Percentiles rank a stretch among this genome's conserved stretches.
These are phyloP conservation scores for Microbotryum saponariae DNA, from an alignment of 1,284 basidiomycete genomes.

Conservation along the genomic window DNA sequence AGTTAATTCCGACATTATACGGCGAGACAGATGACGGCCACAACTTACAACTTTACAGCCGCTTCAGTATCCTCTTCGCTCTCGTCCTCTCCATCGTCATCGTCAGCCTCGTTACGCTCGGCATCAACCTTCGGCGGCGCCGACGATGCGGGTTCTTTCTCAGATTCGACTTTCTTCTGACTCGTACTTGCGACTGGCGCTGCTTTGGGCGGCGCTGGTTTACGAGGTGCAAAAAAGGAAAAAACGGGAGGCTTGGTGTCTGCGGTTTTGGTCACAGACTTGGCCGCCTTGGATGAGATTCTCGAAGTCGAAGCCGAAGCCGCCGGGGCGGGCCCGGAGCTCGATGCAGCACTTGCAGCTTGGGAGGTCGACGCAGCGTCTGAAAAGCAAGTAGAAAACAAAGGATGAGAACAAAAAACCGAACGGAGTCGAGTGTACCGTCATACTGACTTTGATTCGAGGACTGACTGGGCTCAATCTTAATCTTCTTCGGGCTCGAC, in stretches of 20 bases:
- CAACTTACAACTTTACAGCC: constrained; percentile 40
- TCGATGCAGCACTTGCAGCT: neutral
- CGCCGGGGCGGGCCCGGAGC: neutral
- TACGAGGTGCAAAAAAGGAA: constrained; percentile 17
- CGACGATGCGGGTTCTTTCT: neutral
- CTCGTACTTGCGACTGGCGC: neutral
- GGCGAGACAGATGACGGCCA: constrained; percentile 2
- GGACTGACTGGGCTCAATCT: too few species aligned
- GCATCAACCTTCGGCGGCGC: constrained; percentile 26
- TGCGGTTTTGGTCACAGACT: neutral
- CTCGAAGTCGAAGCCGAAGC: constrained; percentile 9
- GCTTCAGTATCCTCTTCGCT: constrained; percentile 39
- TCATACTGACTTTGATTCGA: too few species aligned
- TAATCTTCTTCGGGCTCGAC: too few species aligned
- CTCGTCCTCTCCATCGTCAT: constrained; percentile 46
- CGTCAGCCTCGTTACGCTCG: constrained; percentile 31
- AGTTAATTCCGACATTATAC: constrained; percentile 3
- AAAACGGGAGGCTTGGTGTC: constrained; percentile 12
- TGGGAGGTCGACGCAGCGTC: neutral
- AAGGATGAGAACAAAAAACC: too few species aligned
- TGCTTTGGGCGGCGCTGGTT: constrained; percentile 2
- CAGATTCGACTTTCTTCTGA: neutral
- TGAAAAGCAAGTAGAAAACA: too few species aligned
- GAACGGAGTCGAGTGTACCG: too few species aligned
- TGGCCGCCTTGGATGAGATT: constrained; percentile 12